Evolutionary conservation across 225 moss, liverwort and hornwort species (phyloP).

Genomic region (Antitrichia curtipendula): DNA sequence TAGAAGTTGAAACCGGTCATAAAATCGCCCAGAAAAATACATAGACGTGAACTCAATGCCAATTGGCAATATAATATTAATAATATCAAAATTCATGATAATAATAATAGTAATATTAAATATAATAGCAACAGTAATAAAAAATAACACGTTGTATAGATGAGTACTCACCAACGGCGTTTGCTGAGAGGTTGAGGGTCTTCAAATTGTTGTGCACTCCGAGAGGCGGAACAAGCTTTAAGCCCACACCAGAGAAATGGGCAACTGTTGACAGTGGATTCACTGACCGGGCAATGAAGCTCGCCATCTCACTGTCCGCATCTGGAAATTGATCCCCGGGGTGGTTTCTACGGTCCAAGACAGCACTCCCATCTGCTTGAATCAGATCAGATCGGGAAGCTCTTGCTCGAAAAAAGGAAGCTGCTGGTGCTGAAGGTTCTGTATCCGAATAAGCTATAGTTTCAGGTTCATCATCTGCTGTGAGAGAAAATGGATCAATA

Average conservation of each 20-base stretch:
- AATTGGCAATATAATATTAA: neutral
- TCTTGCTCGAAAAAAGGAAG: slow-evolving; percentile 29
- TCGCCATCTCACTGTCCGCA: slow-evolving; percentile 69
- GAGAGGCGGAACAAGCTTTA: slow-evolving; percentile 57
- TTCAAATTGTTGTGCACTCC: slow-evolving; percentile 56
- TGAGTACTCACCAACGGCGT: slow-evolving; percentile 37
- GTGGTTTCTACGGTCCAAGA: slow-evolving; percentile 12
- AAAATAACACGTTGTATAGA: neutral
- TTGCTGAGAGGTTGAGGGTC: slow-evolving; percentile 77
- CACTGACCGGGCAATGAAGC: slow-evolving; percentile 54
- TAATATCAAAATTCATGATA: neutral
- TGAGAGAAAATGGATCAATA: slow-evolving; percentile 25
- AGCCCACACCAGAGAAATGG: slow-evolving; percentile 76
- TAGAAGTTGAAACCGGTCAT: neutral
- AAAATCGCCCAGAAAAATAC: neutral
- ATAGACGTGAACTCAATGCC: neutral
- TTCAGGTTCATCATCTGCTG: slow-evolving; percentile 39
- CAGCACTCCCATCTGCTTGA: slow-evolving; percentile 13
- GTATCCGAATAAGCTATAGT: slow-evolving; percentile 9
- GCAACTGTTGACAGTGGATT: slow-evolving; percentile 78
- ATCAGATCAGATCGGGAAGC: slow-evolving; percentile 13
- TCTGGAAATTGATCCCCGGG: slow-evolving; percentile 22
- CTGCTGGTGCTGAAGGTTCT: slow-evolving; percentile 46
- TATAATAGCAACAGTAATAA: neutral
- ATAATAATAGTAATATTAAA: too few species aligned